Evolutionary conservation across 2,329 filamentous ascomycete species (phyloP), one percentile per base, ranked within the genome.

Genomic region (Xylaria hypoxylon): DNA sequence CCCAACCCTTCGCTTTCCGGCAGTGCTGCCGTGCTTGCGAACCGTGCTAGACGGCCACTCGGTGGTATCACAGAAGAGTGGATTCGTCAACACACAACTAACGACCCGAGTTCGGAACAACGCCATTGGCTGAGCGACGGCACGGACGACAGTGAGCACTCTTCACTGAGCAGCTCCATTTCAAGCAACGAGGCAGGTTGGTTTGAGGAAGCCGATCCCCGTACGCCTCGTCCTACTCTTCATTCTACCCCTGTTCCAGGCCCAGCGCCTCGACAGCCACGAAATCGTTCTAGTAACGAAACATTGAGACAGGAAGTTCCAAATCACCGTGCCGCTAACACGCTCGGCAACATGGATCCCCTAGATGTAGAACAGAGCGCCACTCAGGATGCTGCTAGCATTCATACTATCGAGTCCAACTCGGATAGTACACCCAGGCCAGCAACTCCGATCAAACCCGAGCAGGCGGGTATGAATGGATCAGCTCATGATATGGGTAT

Each of bases 71-170:
- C 91, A 0, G 91, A 94, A 78, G 91, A 94, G 82, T 95, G 92
- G 92, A 93, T 96, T 71, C 90, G 92, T 67, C 91, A 92, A 68
- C 93, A 94, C 75, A 89, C 92, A n/a, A 86, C 90, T n/a, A 86
- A 87, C 70, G 88, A 90, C 71, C 85, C 85, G 70, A 86, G 89
- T 71, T 87, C 86, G 35, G 92, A 96, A 77, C 87, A 88, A 71
- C 89, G 88, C 68, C 90, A 93, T 79, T 97, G 93, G 93, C 85
- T 94, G 71, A 96, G 92, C 77, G 93, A 96, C 85, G 87, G 89
- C 68, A 86, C 87, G 26, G 87, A 87, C 76, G 87, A 87, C 74
- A 93, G 90, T 77, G 91, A 93, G 83, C 87, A 87, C 82, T 92
- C 89, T 85, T 92, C 90, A 83, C 74, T 90, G 87, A 90, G 88